Evolutionary conservation across 2,329 filamentous ascomycete genomes (phyloP), one percentile per base, ranked within the genome.

Genomic region (Laburnicola sp.): DNA sequence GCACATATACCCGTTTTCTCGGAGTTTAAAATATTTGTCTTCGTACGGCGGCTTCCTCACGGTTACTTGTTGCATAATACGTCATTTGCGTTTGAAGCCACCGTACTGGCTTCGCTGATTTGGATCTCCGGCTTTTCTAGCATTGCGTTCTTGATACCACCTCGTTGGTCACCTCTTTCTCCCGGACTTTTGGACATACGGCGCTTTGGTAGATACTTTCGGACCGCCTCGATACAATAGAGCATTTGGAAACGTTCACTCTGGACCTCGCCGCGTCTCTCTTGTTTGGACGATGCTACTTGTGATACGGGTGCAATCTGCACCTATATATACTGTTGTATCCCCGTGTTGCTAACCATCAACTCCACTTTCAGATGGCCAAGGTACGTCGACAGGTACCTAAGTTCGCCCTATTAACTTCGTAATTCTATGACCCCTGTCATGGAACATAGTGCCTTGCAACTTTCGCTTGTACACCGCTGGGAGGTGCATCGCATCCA

Each of bases 61-160:
- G 34, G 22, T 36, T 41, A 31, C 26, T 38, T 6, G 28, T 23
- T 45, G 54, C 45, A 53, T 56, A 51, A 45, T 56, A 48, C 37
- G 30, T 48, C 49, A 21, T 42, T 38, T 43, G 31, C 10, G 36
- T 6, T 7, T 9, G 6, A 10, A n/a, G 10, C 34, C 32, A 39
- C n/a, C 39, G 10, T 32, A 21, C 46, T 45, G 25, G 44, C 31
- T 44, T 37, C 32, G 28, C 27, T 45, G 28, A 35, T 39, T 46
- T 50, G 50, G 52, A 34, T 45, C 43, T 27, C n/a, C 31, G 45
- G 9, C 46, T 51, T 22, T 54, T 23, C 25, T 42, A 10, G 10
- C 40, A 10, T 10, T 25, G 32, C 35, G 44, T 48, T 50, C 21
- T 44, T 58, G 59, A 63, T 63, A 62, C 57, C 59, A 60, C 57